Base-by-base conservation (phyloP, 345 rosid genomes). In the Turritis glabra region DNA sequence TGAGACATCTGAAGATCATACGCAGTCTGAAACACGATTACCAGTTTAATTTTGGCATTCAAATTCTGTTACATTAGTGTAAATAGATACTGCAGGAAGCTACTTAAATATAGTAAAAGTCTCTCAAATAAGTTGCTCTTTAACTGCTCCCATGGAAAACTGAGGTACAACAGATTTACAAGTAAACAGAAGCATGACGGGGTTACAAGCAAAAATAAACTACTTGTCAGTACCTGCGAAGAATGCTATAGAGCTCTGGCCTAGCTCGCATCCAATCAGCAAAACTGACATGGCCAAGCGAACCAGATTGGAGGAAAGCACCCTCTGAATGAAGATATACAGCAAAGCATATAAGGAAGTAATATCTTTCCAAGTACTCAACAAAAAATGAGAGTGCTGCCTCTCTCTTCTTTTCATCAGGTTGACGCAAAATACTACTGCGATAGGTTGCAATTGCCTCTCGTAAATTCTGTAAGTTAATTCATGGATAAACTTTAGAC, bases 201-300 rank as follows among this genome's bases (percentile, higher is more conserved):
- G 15, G 43, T n/a, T 57, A 9, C 0, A 35, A 58, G 30, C 15
- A 46, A n/a, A 53, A 56, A 38, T 26, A 35, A 77, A 27, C 17
- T 17, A 55, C 14, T 50, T 27, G 46, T 64, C 32, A 69, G 77
- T 85, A 94, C 99, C 99, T 90, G 66, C 95, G 93, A 73, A 94
- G 85, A 73, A 94, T 94, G 84, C 97, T 91, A 64, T 91, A 94
- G 52, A 94, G 84, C 80, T 94, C 99, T 41, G 99, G 99, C 80
- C 99, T 88, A 61, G 99, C 97, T 82, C 83, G 87, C 99, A 94
- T 94, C 99, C 99, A 94, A 79, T 91, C 99, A 83, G 95, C 77
- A 82, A 91, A 94, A 84, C 91, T 84, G 84, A 89, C 90, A 71
- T 84, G 87, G 63, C 84, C 86, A 71, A 80, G 77, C 69, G 90